Conservation (phyloP, 768 basidiomycete genomes). For the Suillus plorans region DNA sequence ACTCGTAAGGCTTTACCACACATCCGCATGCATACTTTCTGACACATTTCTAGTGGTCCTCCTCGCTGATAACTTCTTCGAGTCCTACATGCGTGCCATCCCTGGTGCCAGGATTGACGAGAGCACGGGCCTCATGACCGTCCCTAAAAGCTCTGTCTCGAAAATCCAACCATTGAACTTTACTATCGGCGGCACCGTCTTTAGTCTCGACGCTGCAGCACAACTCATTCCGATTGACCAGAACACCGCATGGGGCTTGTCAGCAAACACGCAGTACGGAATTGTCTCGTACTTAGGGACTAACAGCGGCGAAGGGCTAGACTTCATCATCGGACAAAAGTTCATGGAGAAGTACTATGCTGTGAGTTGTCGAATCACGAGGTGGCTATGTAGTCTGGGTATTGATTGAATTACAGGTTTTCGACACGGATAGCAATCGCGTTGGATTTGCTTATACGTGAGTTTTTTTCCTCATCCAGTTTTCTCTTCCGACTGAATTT, state of each 20-base stretch:
- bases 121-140: neutral
- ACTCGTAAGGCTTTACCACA: slow-evolving; percentile 7
- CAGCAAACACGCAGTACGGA: neutral
- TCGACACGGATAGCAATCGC: slow-evolving; percentile 18
- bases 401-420: slow-evolving; percentile 13
- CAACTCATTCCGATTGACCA: slow-evolving; percentile 7
- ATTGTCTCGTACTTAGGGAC: slow-evolving; percentile 6
- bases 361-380: neutral
- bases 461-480: slow-evolving; percentile 5
- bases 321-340: slow-evolving; percentile 7
- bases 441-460: slow-evolving; percentile 25
- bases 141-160: slow-evolving; percentile 2
- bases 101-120: slow-evolving; percentile 1
- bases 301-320: slow-evolving; percentile 5
- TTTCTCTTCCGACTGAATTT: neutral
- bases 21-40: neutral
- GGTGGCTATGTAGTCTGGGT: neutral
- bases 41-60: slow-evolving; percentile 9
- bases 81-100: slow-evolving; percentile 1
- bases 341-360: slow-evolving; percentile 10
- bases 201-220: slow-evolving; percentile 4
- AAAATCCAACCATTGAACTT: slow-evolving; percentile 7
- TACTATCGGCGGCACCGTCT: slow-evolving; percentile 5
- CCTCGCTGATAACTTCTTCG: slow-evolving; percentile 12
- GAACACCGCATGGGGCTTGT: slow-evolving; percentile 6